Conservation (phyloP, 768 basidiomycete genomes). For the Hebeloma cylindrosporum region DNA sequence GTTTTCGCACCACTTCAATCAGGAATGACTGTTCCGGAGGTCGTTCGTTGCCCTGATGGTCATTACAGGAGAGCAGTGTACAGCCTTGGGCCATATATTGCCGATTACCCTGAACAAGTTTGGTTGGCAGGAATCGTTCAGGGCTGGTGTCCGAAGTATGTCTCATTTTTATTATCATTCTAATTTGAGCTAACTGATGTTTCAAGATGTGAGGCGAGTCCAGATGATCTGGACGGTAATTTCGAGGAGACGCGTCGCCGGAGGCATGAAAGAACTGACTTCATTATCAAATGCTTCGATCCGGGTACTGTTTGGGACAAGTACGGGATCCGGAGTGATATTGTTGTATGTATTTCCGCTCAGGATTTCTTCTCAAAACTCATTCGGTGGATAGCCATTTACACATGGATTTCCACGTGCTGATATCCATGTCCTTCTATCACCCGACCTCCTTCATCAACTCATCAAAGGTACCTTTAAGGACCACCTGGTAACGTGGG, state of each 20-base stretch:
- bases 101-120: slow-evolving; percentile 39
- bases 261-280: slow-evolving; percentile 24
- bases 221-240: slow-evolving; percentile 19
- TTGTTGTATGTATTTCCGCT: slow-evolving; percentile 28
- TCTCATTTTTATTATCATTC: background rate
- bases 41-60: slow-evolving; percentile 33
- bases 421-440: slow-evolving; percentile 35
- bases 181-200: slow-evolving; percentile 1
- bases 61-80: slow-evolving; percentile 31
- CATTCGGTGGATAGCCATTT: slow-evolving; percentile 27
- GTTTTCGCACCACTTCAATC: slow-evolving; percentile 15
- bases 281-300: slow-evolving; percentile 25
- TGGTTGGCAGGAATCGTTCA: slow-evolving; percentile 26
- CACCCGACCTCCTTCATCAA: no score
- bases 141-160: slow-evolving; percentile 25
- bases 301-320: slow-evolving; percentile 32
- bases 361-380: background rate
- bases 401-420: slow-evolving; percentile 33
- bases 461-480: slow-evolving; percentile 36
- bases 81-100: slow-evolving; percentile 34
- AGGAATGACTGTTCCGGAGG: slow-evolving; percentile 20
- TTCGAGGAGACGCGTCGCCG: slow-evolving; percentile 13
- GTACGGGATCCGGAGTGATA: slow-evolving; percentile 32
- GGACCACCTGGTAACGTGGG: slow-evolving; percentile 41
- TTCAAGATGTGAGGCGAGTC: slow-evolving; percentile 24